Base-by-base conservation (phyloP, 257 asterid genomes). In the Przewalskia tangutica region DNA sequence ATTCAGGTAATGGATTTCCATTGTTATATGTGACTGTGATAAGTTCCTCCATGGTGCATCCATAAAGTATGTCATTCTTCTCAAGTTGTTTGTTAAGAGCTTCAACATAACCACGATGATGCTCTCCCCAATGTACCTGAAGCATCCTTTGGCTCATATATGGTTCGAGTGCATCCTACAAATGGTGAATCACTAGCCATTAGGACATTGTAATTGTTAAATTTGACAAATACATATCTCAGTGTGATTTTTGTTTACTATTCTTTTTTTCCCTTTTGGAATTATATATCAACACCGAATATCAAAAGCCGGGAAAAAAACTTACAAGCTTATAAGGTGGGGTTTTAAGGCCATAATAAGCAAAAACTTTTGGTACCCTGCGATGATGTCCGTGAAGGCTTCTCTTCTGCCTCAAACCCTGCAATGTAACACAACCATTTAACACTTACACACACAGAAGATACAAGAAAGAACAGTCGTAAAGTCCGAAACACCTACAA, bases 51-150 rank as follows among this genome's bases (percentile, higher is more conserved):
- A 95, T 42, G 17, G 97, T 95, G 82, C 82, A 88, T 80, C 98
- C 97, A 83, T 92, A 95, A 73, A 92, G 91, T 44, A 82, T 13
- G 67, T 90, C 97, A 83, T 90, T 83, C 87, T 95, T 91, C 76
- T 56, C 92, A 16, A 95, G 93, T 77, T 95, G 99, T 84, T 90
- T 92, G 89, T 93, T 95, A 71, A 95, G 91, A 80, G 95, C 89
- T 86, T 95, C 97, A 77, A 93, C 93, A 32, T 93, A 90, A 86
- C 88, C 84, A 62, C 94, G 93, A 85, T 95, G 97, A 84, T 95
- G 98, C 82, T 86, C 93, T 34, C 98, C 97, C 99, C 99, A 95
- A 80, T 93, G 98, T 77, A 88, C 86, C 87, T 95, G 98, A 23
- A 95, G 91, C 55, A 95, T 90, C 84, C 78, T 91, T 86, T 71